Base-by-base conservation (phyloP, 2,329 filamentous ascomycete genomes). In the Fusarium secorum region DNA sequence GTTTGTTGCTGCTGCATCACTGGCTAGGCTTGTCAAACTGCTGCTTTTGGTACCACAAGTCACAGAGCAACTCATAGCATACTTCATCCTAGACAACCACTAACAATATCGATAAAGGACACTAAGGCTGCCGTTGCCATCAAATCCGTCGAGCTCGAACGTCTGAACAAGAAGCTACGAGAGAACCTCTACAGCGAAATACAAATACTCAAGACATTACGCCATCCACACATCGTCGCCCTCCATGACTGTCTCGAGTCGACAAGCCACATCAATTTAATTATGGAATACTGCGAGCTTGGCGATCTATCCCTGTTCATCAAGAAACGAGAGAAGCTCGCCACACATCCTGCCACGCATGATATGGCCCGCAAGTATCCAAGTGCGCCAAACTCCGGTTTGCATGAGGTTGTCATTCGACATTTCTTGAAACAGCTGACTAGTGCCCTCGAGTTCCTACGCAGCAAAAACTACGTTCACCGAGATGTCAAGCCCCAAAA, bases 401-500 rank as follows among this genome's bases (percentile, higher is more conserved):
- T 99, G 45, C 92, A 98, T 80, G 96, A 99, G 81, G 95, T 98
- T n/a, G 88, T 99, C 73, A 94, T 94, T 58, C 91, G 96, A 33
- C 96, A 99, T 83, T 99, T 98, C 77, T 85, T 97, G 63, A 97
- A 98, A 81, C 96, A 99, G 81, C 91, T 99, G 56, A 88, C 93
- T 35, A 98, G 95, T 80, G 95, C 96, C 9, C 86, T 99, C 67
- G 89, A 95, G 79, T 99, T 98, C 77, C 85, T 99, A 57, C 89
- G 95, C 60, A 87, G 90, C 66, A 89, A 91, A 74, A 94, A 97
- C 79, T 92, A 97, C 75, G 94, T 99, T 54, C 96, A 99, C 83
- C 93, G 96, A 74, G 96, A 99, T 79, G 92, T 99, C 76, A 99
- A 99, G 80, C 96, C 96, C 9, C 96, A 99, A 79, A 99, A 99